Evolutionary conservation across 1,284 basidiomycete species (phyloP).

Genomic region (Cronartium quercuum): DNA sequence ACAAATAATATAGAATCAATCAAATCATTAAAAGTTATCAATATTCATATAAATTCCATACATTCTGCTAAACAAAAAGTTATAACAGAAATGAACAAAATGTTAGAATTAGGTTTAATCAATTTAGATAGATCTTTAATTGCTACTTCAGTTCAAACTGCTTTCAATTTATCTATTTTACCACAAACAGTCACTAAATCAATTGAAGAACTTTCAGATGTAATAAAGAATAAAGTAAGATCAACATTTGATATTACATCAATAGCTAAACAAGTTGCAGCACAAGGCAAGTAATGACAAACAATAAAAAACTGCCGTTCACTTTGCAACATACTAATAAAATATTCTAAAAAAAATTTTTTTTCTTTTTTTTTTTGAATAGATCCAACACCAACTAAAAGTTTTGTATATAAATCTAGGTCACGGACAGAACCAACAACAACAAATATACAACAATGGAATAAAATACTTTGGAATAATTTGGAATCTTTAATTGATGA

Average conservation of each 20-base stretch:
- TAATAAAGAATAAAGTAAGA: slow-evolving; percentile 68
- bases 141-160: slow-evolving; percentile 85
- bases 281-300: slow-evolving; percentile 60
- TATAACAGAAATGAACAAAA: slow-evolving; percentile 6
- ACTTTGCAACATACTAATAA: background rate
- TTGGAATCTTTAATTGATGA: slow-evolving; percentile 79
- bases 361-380: slow-evolving; percentile 6
- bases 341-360: background rate
- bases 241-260: slow-evolving; percentile 76
- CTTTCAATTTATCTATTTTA: slow-evolving; percentile 79
- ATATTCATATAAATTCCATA: slow-evolving; percentile 7
- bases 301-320: background rate
- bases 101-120: slow-evolving; percentile 1
- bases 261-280: slow-evolving; percentile 71
- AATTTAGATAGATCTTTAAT: slow-evolving; percentile 66
- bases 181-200: slow-evolving; percentile 75
- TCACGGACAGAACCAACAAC: slow-evolving; percentile 77
- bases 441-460: slow-evolving; percentile 72
- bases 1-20: background rate
- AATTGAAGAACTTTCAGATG: slow-evolving; percentile 71
- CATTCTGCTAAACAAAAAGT: slow-evolving; percentile 7
- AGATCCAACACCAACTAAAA: slow-evolving; percentile 53
- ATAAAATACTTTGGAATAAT: slow-evolving; percentile 69
- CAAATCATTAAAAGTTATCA: slow-evolving; percentile 4
- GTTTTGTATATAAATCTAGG: slow-evolving; percentile 64